Evolutionary conservation across 2,329 filamentous ascomycete genomes (phyloP).

Genomic region (Exophiala dermatitidis): DNA sequence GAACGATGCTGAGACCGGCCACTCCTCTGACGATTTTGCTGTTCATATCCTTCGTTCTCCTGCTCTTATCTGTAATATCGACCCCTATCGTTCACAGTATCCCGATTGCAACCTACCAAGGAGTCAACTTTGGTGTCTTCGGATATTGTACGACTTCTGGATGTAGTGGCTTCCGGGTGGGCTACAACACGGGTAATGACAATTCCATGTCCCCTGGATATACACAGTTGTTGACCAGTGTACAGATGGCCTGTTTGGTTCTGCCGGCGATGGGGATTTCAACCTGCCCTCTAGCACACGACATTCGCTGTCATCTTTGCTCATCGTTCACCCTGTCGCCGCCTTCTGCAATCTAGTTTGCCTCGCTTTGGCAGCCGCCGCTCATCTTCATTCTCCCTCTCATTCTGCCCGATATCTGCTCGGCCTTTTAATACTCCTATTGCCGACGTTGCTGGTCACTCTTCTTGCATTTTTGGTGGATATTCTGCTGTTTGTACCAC

Average conservation of each 20-base stretch:
- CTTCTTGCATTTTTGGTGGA: constrained; percentile 88
- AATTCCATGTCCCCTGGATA: constrained; percentile 14
- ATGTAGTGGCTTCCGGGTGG: constrained; percentile 71
- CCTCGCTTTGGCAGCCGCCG: constrained; percentile 67
- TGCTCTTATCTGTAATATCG: constrained; percentile 82
- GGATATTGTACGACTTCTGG: constrained; percentile 64
- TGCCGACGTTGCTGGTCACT: constrained; percentile 75
- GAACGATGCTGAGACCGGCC: constrained; percentile 72
- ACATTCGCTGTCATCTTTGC: constrained; percentile 70
- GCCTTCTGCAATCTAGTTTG: constrained; percentile 79
- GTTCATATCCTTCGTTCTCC: constrained; percentile 72
- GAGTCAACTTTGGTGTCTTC: constrained; percentile 83
- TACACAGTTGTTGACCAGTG: constrained; percentile 11
- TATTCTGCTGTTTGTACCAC: constrained; percentile 87
- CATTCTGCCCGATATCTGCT: constrained; percentile 88
- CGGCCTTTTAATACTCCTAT: constrained; percentile 72
- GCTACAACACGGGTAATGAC: constrained; percentile 72
- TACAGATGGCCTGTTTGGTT: constrained; percentile 44
- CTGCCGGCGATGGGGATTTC: constrained; percentile 46
- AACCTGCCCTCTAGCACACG: constrained; percentile 58
- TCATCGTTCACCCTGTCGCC: constrained; percentile 88
- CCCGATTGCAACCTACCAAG: constrained; percentile 68
- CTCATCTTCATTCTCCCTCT: constrained; percentile 79
- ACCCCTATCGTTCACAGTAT: constrained; percentile 82
- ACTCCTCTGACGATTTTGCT: constrained; percentile 85